A percentile compares a stretch with the other conserved stretches of the same genome.
Conservation (phyloP, 257 asterid species). For the Solanum megistacrolobum region DNA sequence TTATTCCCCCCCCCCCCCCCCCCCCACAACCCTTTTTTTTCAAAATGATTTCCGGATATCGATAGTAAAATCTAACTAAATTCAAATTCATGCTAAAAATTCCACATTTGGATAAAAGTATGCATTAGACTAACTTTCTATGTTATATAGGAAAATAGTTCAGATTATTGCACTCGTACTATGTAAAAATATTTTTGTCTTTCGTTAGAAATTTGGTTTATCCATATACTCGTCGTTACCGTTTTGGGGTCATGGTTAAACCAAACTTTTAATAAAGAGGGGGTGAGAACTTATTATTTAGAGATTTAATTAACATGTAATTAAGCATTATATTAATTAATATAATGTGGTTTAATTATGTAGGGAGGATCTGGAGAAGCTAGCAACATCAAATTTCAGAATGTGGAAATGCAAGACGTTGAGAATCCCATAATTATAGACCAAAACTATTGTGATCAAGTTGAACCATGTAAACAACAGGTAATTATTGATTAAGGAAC, state of each 20-base stretch:
- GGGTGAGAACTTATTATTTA: neutral
- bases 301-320: neutral
- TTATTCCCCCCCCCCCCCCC: too few species aligned
- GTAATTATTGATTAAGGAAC: neutral
- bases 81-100: neutral
- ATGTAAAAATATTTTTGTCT: neutral
- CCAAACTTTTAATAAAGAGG: neutral
- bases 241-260: neutral
- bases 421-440: constrained; percentile 71
- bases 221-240: neutral
- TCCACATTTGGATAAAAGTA: constrained; percentile 4
- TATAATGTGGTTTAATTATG: neutral
- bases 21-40: too few species aligned
- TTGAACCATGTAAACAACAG: constrained; percentile 48
- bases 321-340: neutral
- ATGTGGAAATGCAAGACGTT: constrained; percentile 53
- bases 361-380: constrained; percentile 93
- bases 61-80: neutral
- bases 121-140: neutral
- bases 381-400: constrained; percentile 59
- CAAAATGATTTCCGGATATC: neutral
- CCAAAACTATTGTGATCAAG: constrained; percentile 68
- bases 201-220: neutral
- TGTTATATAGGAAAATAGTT: neutral
- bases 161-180: neutral